phyloP scores from a whole-genome alignment of 306 rosid species.

The Albizia julibrissin region DNA sequence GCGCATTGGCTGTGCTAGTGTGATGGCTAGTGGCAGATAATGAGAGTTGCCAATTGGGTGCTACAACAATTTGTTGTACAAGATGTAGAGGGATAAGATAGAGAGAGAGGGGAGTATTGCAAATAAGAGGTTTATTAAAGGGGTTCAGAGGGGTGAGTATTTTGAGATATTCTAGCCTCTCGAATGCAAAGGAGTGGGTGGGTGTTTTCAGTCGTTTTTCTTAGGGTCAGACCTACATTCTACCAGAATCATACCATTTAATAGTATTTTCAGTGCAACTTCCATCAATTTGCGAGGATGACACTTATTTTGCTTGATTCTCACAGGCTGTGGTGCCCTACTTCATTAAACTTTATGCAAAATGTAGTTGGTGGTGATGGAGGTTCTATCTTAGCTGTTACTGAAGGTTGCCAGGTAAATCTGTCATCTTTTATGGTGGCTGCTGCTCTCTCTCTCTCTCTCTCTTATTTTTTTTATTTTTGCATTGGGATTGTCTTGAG shows the following conservation, averaged over 20 bases:
- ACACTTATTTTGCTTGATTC: slow-evolving; percentile 28
- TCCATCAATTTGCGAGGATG: neutral
- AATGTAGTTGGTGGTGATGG: slow-evolving; percentile 55
- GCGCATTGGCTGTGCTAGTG: neutral
- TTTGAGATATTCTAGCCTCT: neutral
- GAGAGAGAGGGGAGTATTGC: neutral
- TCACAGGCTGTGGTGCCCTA: slow-evolving; percentile 78
- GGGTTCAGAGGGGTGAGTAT: neutral
- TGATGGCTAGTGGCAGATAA: neutral
- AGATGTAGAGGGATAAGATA: neutral
- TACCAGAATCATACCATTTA: neutral
- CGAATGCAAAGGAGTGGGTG: neutral
- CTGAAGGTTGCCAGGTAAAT: slow-evolving; percentile 91
- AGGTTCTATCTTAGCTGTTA: slow-evolving; percentile 62
- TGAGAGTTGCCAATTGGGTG: neutral
- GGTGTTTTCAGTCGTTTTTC: neutral
- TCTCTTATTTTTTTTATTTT: neutral
- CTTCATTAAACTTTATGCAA: slow-evolving; percentile 65
- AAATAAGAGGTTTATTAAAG: neutral
- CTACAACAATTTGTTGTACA: neutral
- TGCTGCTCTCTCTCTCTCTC: too few relatives aligned
- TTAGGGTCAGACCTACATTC: neutral
- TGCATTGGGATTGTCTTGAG: slow-evolving; percentile 11
- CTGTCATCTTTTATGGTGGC: neutral
- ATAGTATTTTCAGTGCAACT: neutral